A percentile compares a stretch with the other conserved stretches of the same genome.
Evolutionary conservation across 768 basidiomycete genomes (phyloP).

Genomic region (Rhizopogon vesiculosus): DNA sequence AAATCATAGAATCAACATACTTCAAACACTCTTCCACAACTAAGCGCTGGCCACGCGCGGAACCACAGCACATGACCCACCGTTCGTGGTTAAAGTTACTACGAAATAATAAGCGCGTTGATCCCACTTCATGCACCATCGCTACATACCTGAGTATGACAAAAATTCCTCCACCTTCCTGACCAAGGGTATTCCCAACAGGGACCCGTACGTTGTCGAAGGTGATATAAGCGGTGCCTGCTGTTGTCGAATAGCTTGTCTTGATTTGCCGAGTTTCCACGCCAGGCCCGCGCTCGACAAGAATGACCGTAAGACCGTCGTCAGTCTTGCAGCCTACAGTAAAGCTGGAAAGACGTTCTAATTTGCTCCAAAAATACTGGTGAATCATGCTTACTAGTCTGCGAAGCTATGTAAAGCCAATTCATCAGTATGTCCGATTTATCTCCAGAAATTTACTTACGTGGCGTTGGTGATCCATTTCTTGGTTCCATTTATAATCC

Average conservation of each 20-base stretch:
- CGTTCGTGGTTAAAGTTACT: conserved; percentile 95
- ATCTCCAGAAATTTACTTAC: conserved; percentile 18
- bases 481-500: conserved; percentile 72
- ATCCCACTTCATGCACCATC: background rate
- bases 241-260: conserved; percentile 82
- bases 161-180: conserved; percentile 55
- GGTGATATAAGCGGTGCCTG: conserved; percentile 82
- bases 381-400: conserved; percentile 30
- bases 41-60: conserved; percentile 64
- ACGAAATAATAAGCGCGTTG: conserved; percentile 9
- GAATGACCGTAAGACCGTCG: conserved; percentile 59
- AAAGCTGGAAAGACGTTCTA: conserved; percentile 39
- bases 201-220: conserved; percentile 86
- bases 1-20: conserved; percentile 26
- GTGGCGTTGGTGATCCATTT: conserved; percentile 66
- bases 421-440: background rate
- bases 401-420: conserved; percentile 30
- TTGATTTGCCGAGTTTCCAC: conserved; percentile 68
- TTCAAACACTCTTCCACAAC: conserved; percentile 83
- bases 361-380: background rate
- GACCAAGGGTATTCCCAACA: conserved; percentile 76
- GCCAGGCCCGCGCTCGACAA: conserved; percentile 59
- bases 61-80: conserved; percentile 85
- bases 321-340: conserved; percentile 55
- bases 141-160: conserved; percentile 47